Evolutionary conservation across 805 yeast species (phyloP), one percentile per base, ranked within the genome.

Genomic region (Tetrapisispora fleetii): DNA sequence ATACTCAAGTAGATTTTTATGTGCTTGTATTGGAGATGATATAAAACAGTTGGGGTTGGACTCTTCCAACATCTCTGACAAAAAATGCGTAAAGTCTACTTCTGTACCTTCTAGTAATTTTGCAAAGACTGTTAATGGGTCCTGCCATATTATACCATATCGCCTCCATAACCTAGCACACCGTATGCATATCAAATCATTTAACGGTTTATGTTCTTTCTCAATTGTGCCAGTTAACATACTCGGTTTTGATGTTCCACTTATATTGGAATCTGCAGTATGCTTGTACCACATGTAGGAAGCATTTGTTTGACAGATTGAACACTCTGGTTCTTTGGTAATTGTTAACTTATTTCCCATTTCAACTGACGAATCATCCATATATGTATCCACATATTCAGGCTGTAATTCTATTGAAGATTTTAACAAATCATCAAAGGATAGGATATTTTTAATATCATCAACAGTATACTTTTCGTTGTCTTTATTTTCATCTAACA

Each of bases 81-180:
- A 35, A 11, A 50, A 43, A 17, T 47, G 32, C 19, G 53, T 49
- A 28, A 55, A 45, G 24, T 49, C 52, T 18, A 49, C 39, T 14
- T 40, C 44, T 47, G 54, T 55, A 16, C 55, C 55, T 2, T 64
- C 67, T 40, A 54, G 48, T 24, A 65, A 39, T 51, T 77, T 78
- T 60, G 72, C 77, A 41, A 79, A 64, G 0, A 86, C 81, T 48
- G 81, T 88, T 21, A 67, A 57, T 0, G 96, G 96, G 35, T 79
- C 80, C 54, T 83, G 86, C 98, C 98, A 93, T 16, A 71, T 72
- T 0, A 86, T 81, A 0, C 88, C 96, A 64, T 91, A 91, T 33
- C 95, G 69, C 62, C 96, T 75, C 98, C 98, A 91, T 30, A 93
- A 60, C 51, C 85, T 75, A 0, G 96, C 96, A 70, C 99, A 91